These are phyloP conservation scores for Asclepias syriaca DNA, from an alignment of 257 asterid species.

Conservation along the genomic window DNA sequence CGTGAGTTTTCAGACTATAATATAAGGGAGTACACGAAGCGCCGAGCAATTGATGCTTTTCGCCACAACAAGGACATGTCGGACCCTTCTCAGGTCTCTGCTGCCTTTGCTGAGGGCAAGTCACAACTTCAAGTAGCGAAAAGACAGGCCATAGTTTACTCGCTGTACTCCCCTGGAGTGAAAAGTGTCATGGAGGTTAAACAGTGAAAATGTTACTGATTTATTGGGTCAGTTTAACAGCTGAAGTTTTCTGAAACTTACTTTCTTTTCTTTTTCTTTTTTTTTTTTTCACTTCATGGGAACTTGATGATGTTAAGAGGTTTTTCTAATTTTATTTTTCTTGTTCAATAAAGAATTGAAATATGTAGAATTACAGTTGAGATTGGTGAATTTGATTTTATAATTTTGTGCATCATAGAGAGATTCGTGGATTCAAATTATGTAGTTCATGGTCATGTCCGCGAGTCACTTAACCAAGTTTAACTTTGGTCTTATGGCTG, in stretches of 20 bases:
- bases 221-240: neutral
- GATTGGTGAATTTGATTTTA: neutral
- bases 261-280: too few species aligned
- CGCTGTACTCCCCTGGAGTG: conserved; percentile 60
- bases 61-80: conserved; percentile 54
- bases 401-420: neutral
- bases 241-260: neutral
- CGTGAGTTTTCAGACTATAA: conserved; percentile 79
- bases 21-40: conserved; percentile 74
- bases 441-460: too few species aligned
- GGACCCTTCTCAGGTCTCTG: conserved; percentile 41
- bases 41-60: conserved; percentile 78
- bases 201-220: conserved; percentile 3
- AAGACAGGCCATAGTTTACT: conserved; percentile 75
- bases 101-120: conserved; percentile 75
- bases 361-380: neutral
- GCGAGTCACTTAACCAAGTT: too few species aligned
- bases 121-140: conserved; percentile 75
- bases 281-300: too few species aligned
- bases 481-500: neutral
- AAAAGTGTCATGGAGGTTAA: conserved; percentile 80
- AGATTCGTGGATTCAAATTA: too few species aligned
- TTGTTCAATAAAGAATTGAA: neutral
- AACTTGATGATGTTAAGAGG: too few species aligned
- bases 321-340: neutral